Evolutionary conservation across 805 yeast genomes (phyloP).

Genomic region (Spathaspora gorwiae): DNA sequence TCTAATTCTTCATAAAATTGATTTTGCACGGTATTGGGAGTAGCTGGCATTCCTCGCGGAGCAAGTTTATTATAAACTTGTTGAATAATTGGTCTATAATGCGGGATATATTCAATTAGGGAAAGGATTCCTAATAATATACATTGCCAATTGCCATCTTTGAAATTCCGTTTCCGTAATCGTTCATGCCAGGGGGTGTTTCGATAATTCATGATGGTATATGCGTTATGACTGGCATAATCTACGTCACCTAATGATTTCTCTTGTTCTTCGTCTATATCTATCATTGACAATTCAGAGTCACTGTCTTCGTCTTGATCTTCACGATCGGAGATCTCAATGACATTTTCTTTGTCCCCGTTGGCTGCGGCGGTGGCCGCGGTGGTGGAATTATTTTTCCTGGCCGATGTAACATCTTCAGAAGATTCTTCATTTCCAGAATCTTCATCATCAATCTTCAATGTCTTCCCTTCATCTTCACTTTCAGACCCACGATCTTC

Average conservation of each 20-base stretch:
- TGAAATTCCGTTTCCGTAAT: conserved; percentile 66
- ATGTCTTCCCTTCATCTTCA: conserved; percentile 18
- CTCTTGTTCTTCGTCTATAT: conserved; percentile 2
- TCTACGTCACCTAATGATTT: conserved; percentile 12
- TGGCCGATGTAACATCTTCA: conserved; percentile 12
- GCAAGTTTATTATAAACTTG: conserved; percentile 52
- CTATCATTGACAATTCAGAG: not conserved
- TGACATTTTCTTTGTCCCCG: not conserved
- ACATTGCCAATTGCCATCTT: conserved; percentile 83
- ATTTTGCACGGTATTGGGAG: conserved; percentile 43
- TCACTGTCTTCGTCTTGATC: conserved; percentile 5
- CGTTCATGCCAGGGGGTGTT: conserved; percentile 75
- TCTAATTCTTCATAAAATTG: conserved; percentile 55
- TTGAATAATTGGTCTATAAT: conserved; percentile 46
- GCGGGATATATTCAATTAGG: conserved; percentile 52
- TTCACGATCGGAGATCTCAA: conserved; percentile 17
- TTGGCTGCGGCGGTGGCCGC: not conserved
- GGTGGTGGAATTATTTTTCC: conserved; percentile 11
- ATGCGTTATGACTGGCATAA: conserved; percentile 37
- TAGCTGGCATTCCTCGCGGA: conserved; percentile 49
- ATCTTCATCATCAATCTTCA: conserved; percentile 19
- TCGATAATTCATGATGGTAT: conserved; percentile 48
- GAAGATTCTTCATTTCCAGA: conserved; percentile 23
- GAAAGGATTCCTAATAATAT: conserved; percentile 70
- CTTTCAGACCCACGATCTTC: conserved; percentile 22